Evolutionary conservation across 1,284 basidiomycete genomes (phyloP).

Genomic region (Heliocybe sulcata): DNA sequence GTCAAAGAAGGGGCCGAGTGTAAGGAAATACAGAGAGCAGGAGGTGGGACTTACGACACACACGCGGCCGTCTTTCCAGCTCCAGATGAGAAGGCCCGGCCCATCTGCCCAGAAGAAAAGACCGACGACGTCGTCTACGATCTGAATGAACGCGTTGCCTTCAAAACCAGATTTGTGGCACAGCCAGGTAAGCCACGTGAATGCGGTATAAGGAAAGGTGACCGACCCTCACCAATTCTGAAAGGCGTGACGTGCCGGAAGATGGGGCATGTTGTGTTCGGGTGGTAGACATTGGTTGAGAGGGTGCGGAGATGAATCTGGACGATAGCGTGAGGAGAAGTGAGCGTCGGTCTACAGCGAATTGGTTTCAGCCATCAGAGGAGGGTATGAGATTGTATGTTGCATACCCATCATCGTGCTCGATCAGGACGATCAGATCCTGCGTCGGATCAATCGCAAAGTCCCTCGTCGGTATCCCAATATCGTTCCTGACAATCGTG

Average conservation of each 20-base stretch:
- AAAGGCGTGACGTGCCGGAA: constrained; percentile 20
- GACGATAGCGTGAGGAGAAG: not conserved
- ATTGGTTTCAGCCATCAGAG: constrained; percentile 3
- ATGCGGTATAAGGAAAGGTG: not conserved
- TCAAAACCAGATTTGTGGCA: not conserved
- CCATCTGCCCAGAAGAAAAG: constrained; percentile 31
- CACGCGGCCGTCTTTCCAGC: constrained; percentile 40
- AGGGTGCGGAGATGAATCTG: constrained; percentile 32
- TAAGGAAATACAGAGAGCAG: constrained; percentile 2
- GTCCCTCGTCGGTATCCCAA: constrained; percentile 39
- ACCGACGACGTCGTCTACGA: constrained; percentile 44
- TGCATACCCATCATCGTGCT: constrained; percentile 16
- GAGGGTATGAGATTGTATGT: not conserved
- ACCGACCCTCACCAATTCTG: constrained; percentile 13
- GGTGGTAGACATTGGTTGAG: constrained; percentile 34
- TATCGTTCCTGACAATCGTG: constrained; percentile 23
- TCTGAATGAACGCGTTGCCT: constrained; percentile 32
- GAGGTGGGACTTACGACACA: constrained; percentile 31
- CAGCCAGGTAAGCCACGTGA: not conserved
- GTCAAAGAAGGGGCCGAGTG: constrained; percentile 1
- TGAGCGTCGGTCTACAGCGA: constrained; percentile 9
- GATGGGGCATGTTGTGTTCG: constrained; percentile 17
- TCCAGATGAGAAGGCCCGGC: constrained; percentile 40
- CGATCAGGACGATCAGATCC: constrained; percentile 44
- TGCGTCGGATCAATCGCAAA: constrained; percentile 62